phyloP scores from a whole-genome alignment of 2,329 filamentous ascomycete genomes.

The Gremmenia infestans region DNA sequence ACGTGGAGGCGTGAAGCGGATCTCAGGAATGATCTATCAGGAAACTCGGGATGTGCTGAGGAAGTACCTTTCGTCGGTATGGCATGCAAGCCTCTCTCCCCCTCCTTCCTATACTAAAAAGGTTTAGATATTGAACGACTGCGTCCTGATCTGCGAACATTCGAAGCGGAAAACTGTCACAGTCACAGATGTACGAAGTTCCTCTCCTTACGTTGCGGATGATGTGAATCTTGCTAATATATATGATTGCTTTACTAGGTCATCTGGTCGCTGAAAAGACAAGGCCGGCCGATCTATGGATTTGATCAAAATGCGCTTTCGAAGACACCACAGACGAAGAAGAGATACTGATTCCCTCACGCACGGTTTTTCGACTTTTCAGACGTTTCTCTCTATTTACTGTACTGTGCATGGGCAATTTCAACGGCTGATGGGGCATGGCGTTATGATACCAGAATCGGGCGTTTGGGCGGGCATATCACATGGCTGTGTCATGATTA shows the following conservation, averaged over 20 bases:
- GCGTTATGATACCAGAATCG: too few species aligned
- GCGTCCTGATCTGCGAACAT: slow-evolving; percentile 49
- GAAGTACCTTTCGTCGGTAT: slow-evolving; percentile 43
- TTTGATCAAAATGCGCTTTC: background rate
- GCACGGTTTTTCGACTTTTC: background rate
- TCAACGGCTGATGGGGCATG: too few species aligned
- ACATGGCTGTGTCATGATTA: too few species aligned
- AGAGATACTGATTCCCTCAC: background rate
- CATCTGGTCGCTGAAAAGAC: background rate
- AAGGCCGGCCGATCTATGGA: background rate
- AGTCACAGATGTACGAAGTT: slow-evolving; percentile 49
- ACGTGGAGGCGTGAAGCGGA: slow-evolving; percentile 72
- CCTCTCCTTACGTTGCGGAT: background rate
- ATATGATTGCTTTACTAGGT: background rate
- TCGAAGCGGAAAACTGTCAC: slow-evolving; percentile 57
- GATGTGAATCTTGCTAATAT: background rate
- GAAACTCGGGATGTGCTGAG: slow-evolving; percentile 52
- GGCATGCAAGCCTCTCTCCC: background rate
- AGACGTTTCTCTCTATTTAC: background rate
- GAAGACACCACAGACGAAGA: background rate
- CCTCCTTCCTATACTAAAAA: background rate
- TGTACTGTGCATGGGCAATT: too few species aligned
- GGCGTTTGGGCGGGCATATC: too few species aligned
- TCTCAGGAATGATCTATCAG: slow-evolving; percentile 59
- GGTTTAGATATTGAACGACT: slow-evolving; percentile 47